phyloP scores from a whole-genome alignment of 169 alveolate species.

The Plasmodium blacklocki region DNA sequence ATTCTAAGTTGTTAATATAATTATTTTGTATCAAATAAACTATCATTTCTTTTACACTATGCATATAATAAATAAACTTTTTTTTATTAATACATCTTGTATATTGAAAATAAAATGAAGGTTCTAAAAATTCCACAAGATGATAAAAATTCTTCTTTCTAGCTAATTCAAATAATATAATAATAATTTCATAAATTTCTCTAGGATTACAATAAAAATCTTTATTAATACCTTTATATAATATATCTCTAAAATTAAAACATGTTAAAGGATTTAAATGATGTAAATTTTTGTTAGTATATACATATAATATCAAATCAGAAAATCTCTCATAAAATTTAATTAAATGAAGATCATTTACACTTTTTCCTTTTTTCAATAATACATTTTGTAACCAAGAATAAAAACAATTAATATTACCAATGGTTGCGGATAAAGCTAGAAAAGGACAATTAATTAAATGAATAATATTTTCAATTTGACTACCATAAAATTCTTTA shows the following conservation, averaged over 20 bases:
- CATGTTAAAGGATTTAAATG: slow-evolving; percentile 85
- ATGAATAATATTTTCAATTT: slow-evolving; percentile 86
- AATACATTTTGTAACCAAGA: slow-evolving; percentile 86
- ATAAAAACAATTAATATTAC: slow-evolving; percentile 88
- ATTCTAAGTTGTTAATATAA: slow-evolving; percentile 53
- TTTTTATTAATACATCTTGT: slow-evolving; percentile 71
- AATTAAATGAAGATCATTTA: slow-evolving; percentile 82
- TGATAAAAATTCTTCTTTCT: slow-evolving; percentile 56
- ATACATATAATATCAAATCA: slow-evolving; percentile 85
- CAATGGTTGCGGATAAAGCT: slow-evolving; percentile 94
- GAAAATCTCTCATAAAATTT: slow-evolving; percentile 88
- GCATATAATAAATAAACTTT: slow-evolving; percentile 74
- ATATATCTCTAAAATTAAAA: slow-evolving; percentile 64
- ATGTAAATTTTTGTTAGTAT: slow-evolving; percentile 73
- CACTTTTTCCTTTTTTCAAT: slow-evolving; percentile 57
- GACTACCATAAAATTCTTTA: slow-evolving; percentile 81
- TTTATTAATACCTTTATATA: slow-evolving; percentile 74
- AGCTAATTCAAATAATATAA: slow-evolving; percentile 58
- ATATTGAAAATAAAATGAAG: slow-evolving; percentile 66
- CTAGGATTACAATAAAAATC: slow-evolving; percentile 77
- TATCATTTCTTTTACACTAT: slow-evolving; percentile 67
- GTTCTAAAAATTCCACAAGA: slow-evolving; percentile 70
- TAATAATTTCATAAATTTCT: slow-evolving; percentile 71
- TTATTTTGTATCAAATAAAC: slow-evolving; percentile 69
- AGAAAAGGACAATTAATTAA: slow-evolving; percentile 93